These are phyloP conservation scores for Arachnomyces sp. DNA, from an alignment of 2,329 filamentous ascomycete species.

Conservation along the genomic window DNA sequence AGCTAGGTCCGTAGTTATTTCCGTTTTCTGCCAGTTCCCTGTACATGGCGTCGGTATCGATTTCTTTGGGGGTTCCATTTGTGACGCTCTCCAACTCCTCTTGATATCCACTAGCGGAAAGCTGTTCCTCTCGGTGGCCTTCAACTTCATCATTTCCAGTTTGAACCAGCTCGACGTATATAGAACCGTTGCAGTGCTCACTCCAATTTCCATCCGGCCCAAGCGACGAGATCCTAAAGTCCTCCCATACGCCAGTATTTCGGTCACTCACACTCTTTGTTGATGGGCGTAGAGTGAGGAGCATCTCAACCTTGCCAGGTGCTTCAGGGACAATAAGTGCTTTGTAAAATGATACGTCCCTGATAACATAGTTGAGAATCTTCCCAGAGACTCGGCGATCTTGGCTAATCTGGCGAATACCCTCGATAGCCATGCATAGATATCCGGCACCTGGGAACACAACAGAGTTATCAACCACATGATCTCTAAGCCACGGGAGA, in stretches of 20 bases:
- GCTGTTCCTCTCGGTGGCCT: neutral
- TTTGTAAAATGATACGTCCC: constrained; percentile 24
- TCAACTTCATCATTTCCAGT: neutral
- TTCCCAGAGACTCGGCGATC: constrained; percentile 6
- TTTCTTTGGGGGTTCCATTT: neutral
- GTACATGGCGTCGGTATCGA: constrained; percentile 6
- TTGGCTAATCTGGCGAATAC: constrained; percentile 10
- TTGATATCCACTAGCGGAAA: no score
- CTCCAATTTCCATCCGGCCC: constrained; percentile 4
- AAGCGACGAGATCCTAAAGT: constrained; percentile 12
- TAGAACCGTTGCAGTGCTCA: constrained; percentile 13
- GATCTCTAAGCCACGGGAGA: constrained; percentile 35
- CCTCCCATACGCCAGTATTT: no score
- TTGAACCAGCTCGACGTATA: constrained; percentile 3
- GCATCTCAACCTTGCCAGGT: constrained; percentile 12
- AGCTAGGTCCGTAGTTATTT: constrained; percentile 9
- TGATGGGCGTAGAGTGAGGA: neutral
- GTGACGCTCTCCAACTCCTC: no score
- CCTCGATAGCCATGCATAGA: constrained; percentile 34
- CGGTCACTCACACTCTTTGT: neutral
- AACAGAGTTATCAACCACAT: constrained; percentile 29
- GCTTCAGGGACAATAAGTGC: constrained; percentile 23
- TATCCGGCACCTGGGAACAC: constrained; percentile 38
- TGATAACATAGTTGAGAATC: constrained; percentile 21
- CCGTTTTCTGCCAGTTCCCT: constrained; percentile 8